Conservation (phyloP, 148 eudicot species). For the Vaccinium macrocarpon region DNA sequence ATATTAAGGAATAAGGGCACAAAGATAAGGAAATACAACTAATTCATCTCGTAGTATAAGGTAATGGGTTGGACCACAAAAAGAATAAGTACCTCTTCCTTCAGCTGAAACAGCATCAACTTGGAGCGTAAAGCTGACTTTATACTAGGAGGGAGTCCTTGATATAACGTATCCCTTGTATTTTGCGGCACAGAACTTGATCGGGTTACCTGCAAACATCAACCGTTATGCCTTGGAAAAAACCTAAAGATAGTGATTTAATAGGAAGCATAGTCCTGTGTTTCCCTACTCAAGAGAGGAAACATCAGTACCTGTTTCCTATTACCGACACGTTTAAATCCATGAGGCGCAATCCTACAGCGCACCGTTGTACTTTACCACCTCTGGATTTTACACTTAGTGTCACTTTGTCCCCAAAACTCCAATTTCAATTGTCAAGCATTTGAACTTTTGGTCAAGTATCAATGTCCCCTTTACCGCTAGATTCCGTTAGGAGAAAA, state of each 20-base stretch:
- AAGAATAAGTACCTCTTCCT: slow-evolving; percentile 66
- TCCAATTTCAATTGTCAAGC: no score
- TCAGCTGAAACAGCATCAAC: slow-evolving; percentile 61
- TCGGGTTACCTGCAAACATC: slow-evolving; percentile 69
- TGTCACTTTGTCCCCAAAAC: no score
- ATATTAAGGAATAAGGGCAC: not conserved
- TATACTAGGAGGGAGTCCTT: slow-evolving; percentile 83
- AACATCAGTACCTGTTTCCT: not conserved
- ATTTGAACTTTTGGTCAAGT: no score
- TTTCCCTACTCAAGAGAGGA: not conserved
- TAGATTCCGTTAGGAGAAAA: no score
- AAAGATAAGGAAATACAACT: not conserved
- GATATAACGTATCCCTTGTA: slow-evolving; percentile 87
- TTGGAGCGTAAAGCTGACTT: slow-evolving; percentile 78
- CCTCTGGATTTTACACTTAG: no score
- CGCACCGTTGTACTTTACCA: no score
- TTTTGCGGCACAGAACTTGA: slow-evolving; percentile 85
- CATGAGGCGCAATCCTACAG: not conserved
- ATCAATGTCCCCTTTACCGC: no score
- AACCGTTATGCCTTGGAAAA: slow-evolving; percentile 3
- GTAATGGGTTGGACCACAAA: not conserved
- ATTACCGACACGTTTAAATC: not conserved
- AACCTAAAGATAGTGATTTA: not conserved
- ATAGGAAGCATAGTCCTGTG: not conserved
- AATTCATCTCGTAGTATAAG: not conserved